Conservation (phyloP, 345 rosid species). For the Schrenkiella parvula region DNA sequence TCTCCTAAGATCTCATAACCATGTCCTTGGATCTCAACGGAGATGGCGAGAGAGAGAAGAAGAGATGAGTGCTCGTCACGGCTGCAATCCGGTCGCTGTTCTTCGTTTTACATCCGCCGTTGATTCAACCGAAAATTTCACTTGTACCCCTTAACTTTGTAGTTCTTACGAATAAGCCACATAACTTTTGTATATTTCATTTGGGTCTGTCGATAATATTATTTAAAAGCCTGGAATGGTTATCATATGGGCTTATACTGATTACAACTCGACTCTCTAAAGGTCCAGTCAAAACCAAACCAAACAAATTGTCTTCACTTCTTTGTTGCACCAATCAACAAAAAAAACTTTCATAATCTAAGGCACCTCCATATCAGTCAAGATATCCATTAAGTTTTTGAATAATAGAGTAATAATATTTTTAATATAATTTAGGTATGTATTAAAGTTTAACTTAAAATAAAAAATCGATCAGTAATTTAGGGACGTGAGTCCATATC, state of each 20-base stretch:
- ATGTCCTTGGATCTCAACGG: constrained; percentile 17
- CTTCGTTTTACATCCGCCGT: constrained; percentile 9
- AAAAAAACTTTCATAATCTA: neutral
- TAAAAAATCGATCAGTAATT: no score
- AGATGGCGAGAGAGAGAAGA: neutral
- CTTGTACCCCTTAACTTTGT: neutral
- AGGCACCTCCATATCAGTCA: no score
- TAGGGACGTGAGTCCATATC: no score
- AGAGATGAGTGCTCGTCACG: constrained; percentile 19
- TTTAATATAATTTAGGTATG: no score
- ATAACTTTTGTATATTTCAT: neutral
- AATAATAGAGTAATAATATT: no score
- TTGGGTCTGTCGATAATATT: neutral
- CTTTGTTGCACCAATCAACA: neutral
- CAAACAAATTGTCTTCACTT: neutral
- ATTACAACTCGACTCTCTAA: neutral
- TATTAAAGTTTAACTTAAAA: no score
- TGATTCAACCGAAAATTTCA: neutral
- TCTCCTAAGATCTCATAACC: neutral
- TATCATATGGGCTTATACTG: neutral
- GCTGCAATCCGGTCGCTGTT: neutral
- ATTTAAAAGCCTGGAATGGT: neutral
- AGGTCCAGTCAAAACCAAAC: neutral
- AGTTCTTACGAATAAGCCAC: neutral
- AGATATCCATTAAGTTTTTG: no score